Percentiles rank a stretch among this genome's conserved stretches.
Evolutionary conservation across 805 yeast genomes (phyloP).

Genomic region (Yarrowia sp.): DNA sequence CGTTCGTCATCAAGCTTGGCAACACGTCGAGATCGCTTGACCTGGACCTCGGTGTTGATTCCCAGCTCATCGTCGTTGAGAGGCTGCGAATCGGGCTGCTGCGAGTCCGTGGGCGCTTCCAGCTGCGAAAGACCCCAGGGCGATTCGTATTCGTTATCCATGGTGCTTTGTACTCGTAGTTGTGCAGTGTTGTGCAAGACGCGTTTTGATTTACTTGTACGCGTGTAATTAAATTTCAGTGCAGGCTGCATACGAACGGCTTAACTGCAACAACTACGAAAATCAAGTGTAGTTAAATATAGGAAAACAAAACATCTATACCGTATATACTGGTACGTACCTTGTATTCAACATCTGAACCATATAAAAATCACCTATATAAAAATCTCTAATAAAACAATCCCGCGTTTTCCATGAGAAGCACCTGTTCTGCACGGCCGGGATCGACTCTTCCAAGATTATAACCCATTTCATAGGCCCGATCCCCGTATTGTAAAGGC

Average conservation of each 20-base stretch:
- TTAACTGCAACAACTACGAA: too few species aligned
- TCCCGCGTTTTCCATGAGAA: too few species aligned
- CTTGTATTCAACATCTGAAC: too few species aligned
- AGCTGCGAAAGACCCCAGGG: constrained; percentile 16
- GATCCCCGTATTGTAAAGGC: too few species aligned
- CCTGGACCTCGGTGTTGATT: constrained; percentile 45
- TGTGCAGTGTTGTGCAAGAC: constrained; percentile 3
- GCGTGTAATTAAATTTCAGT: not conserved
- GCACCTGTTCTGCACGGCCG: too few species aligned
- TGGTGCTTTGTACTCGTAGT: not conserved
- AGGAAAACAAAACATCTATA: too few species aligned
- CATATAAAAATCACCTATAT: too few species aligned
- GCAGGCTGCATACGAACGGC: not conserved
- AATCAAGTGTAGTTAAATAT: too few species aligned
- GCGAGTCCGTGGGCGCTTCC: not conserved
- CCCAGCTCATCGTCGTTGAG: constrained; percentile 35
- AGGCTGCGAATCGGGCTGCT: constrained; percentile 2
- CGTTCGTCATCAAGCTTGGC: constrained; percentile 61
- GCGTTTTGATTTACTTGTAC: constrained; percentile 3
- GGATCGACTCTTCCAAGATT: too few species aligned
- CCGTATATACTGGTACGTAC: too few species aligned
- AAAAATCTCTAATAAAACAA: too few species aligned
- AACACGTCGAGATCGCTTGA: constrained; percentile 47
- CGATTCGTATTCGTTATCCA: constrained; percentile 31
- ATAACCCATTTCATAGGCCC: too few species aligned